These are phyloP conservation scores for Strigomonas oncopelti DNA, from an alignment of 208 protist genomes.

Conservation along the genomic window DNA sequence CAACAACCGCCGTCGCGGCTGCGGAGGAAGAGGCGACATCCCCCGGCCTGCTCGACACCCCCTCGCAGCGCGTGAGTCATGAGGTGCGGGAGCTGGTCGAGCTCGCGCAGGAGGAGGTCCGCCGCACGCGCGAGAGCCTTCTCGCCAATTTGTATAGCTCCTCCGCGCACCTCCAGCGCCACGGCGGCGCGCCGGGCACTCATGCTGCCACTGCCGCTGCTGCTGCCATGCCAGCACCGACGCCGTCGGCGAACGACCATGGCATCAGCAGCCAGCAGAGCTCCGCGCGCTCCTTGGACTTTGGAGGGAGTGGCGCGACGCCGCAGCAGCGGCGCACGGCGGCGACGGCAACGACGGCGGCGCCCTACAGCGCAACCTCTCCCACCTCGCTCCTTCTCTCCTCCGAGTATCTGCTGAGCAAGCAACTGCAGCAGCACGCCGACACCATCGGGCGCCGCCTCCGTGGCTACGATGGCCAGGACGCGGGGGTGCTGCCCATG, in stretches of 20 bases:
- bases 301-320: neutral
- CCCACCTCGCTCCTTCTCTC: neutral
- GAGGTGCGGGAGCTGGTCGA: slow-evolving; percentile 64
- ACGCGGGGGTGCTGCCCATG: slow-evolving; percentile 64
- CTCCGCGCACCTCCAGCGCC: neutral
- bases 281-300: neutral
- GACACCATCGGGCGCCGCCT: slow-evolving; percentile 52
- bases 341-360: neutral
- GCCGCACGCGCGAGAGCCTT: slow-evolving; percentile 62
- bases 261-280: neutral
- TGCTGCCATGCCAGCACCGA: too few relatives aligned
- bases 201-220: neutral
- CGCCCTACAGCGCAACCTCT: neutral
- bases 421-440: slow-evolving; percentile 28
- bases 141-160: slow-evolving; percentile 30
- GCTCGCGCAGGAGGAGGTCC: slow-evolving; percentile 60
- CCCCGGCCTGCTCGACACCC: slow-evolving; percentile 19
- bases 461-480: slow-evolving; percentile 49
- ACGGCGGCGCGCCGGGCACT: neutral
- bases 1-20: too few relatives aligned
- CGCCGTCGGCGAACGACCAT: neutral
- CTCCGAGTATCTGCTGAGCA: neutral
- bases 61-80: slow-evolving; percentile 46
- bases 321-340: neutral
- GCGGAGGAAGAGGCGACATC: neutral